Percentiles rank a stretch among this genome's conserved stretches.
Evolutionary conservation across 441 rosid species (phyloP).

Genomic region (Euphorbia celastroides): DNA sequence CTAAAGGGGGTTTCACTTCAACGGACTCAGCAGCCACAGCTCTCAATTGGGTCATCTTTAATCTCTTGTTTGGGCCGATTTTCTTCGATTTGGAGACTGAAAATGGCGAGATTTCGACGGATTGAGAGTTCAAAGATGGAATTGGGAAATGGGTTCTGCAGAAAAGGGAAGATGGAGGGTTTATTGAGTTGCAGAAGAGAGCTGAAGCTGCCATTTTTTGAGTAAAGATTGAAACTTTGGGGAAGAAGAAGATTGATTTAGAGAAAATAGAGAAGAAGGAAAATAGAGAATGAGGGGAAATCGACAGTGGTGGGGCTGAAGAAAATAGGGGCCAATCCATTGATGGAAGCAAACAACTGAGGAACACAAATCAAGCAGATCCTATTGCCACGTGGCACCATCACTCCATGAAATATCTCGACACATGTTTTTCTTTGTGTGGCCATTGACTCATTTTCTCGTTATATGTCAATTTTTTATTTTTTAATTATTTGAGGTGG

Average conservation of each 20-base stretch:
- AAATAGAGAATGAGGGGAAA: background rate
- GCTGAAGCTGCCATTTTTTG: slow-evolving; percentile 52
- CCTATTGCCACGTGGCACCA: slow-evolving; percentile 39
- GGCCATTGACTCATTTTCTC: slow-evolving; percentile 11
- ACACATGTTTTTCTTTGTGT: slow-evolving; percentile 15
- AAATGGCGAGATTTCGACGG: slow-evolving; percentile 36
- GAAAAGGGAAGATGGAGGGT: slow-evolving; percentile 42
- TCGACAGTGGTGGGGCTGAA: slow-evolving; percentile 1
- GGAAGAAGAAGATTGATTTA: background rate
- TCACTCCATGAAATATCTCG: slow-evolving; percentile 21
- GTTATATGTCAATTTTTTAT: background rate
- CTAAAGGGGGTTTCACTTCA: no score
- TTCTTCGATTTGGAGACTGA: slow-evolving; percentile 22
- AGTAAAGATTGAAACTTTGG: background rate
- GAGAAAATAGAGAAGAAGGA: background rate
- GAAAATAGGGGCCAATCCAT: slow-evolving; percentile 15
- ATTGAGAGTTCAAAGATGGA: slow-evolving; percentile 29
- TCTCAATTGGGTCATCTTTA: slow-evolving; percentile 25
- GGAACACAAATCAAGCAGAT: slow-evolving; percentile 27
- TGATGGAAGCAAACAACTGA: background rate
- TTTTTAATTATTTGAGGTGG: background rate
- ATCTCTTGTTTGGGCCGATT: slow-evolving; percentile 14
- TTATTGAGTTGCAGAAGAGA: slow-evolving; percentile 42
- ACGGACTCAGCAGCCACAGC: slow-evolving; percentile 35
- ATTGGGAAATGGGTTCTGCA: slow-evolving; percentile 43